Conservation (phyloP, 768 basidiomycete species). For the Pleurotus platypus region DNA sequence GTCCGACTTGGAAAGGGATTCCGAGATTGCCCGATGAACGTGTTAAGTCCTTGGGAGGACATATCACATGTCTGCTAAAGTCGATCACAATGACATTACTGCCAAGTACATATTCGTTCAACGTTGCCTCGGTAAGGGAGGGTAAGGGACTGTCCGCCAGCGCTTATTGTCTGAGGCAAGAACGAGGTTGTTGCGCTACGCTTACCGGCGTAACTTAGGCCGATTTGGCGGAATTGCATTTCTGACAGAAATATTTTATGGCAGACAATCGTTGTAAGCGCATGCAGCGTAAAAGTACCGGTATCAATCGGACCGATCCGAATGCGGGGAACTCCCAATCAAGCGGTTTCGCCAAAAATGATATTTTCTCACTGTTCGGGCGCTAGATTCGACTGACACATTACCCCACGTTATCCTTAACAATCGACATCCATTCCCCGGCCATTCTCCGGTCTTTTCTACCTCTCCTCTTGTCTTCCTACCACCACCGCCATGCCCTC, state of each 20-base stretch:
- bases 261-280: too few relatives aligned
- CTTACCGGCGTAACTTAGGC: conserved; percentile 4
- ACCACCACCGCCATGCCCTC: conserved; percentile 9
- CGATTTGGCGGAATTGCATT: not conserved
- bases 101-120: too few relatives aligned
- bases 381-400: conserved; percentile 1
- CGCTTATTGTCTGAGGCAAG: too few relatives aligned
- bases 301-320: conserved; percentile 9
- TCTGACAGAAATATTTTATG: too few relatives aligned
- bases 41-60: too few relatives aligned
- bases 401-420: conserved; percentile 6
- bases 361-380: not conserved
- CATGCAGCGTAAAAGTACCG: not conserved
- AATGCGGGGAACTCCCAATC: conserved; percentile 4
- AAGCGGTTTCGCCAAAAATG: conserved; percentile 4
- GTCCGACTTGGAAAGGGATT: too few relatives aligned
- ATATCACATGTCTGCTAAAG: too few relatives aligned
- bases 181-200: not conserved
- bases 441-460: conserved; percentile 7
- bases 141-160: not conserved
- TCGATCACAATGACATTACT: too few relatives aligned
- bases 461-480: conserved; percentile 6
- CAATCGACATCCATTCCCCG: conserved; percentile 6
- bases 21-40: too few relatives aligned
- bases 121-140: conserved; percentile 2